Conservation (phyloP, 1,284 basidiomycete species). For the Pascua guehoae region DNA sequence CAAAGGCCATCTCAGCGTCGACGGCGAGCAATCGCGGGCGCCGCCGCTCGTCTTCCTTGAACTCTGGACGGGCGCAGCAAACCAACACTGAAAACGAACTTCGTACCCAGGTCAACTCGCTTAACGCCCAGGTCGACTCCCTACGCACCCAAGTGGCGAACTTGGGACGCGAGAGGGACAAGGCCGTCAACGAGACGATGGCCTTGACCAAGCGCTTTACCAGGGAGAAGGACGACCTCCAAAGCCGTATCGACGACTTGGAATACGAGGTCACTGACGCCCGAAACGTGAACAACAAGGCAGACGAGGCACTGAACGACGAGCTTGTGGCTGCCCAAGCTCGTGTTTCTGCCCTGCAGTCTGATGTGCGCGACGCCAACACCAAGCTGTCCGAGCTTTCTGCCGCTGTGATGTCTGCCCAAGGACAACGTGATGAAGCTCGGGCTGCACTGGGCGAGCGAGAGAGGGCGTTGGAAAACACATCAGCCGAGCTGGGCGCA, state of each 20-base stretch:
- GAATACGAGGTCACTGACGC: conserved; percentile 39
- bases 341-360: conserved; percentile 1
- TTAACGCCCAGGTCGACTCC: conserved; percentile 3
- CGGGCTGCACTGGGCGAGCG: not conserved
- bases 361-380: not conserved
- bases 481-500: too few relatives aligned
- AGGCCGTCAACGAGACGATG: conserved; percentile 46
- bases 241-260: conserved; percentile 39
- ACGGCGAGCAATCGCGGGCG: too few relatives aligned
- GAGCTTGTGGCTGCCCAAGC: conserved; percentile 7
- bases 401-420: not conserved
- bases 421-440: not conserved
- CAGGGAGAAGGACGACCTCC: conserved; percentile 33
- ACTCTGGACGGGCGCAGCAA: too few relatives aligned
- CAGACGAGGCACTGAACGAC: conserved; percentile 8
- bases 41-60: too few relatives aligned
- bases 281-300: conserved; percentile 24
- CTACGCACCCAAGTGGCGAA: conserved; percentile 24
- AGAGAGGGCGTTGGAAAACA: not conserved
- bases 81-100: too few relatives aligned
- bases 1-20: too few relatives aligned
- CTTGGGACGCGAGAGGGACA: conserved; percentile 33
- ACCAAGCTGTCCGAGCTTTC: conserved; percentile 1
- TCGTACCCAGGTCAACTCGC: conserved; percentile 10
- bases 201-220: conserved; percentile 35